Percentiles rank a stretch among this genome's conserved stretches.
Conservation (phyloP, 1,284 basidiomycete genomes). For the Sporisorium graminicola region DNA sequence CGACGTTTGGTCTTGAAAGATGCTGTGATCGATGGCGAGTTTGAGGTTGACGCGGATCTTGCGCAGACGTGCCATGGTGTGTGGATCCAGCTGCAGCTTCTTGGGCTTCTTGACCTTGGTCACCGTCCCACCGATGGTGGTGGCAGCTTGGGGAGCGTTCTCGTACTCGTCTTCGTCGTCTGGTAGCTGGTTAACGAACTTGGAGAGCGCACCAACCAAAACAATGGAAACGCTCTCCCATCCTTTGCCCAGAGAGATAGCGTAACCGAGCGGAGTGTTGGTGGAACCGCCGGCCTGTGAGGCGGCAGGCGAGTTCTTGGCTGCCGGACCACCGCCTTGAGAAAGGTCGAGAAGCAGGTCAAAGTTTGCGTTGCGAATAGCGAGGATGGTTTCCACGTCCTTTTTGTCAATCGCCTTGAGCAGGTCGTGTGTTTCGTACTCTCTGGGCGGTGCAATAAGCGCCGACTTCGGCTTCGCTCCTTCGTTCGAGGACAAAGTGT, state of each 20-base stretch:
- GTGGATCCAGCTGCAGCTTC: slow-evolving; percentile 52
- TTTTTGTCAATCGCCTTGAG: slow-evolving; percentile 66
- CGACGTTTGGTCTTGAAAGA: slow-evolving; percentile 58
- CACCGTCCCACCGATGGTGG: slow-evolving; percentile 7
- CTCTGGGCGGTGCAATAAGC: slow-evolving; percentile 10
- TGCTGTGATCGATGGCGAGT: slow-evolving; percentile 64
- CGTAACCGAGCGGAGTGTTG: slow-evolving; percentile 60
- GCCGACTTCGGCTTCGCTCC: slow-evolving; percentile 8
- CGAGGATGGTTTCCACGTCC: slow-evolving; percentile 63
- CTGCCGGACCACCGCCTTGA: slow-evolving; percentile 25
- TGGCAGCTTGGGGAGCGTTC: slow-evolving; percentile 1
- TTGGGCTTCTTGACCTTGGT: slow-evolving; percentile 40
- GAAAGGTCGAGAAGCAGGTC: slow-evolving; percentile 63
- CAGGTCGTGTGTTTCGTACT: slow-evolving; percentile 63
- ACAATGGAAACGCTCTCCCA: slow-evolving; percentile 61
- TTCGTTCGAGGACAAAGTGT: background rate
- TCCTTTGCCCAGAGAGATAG: slow-evolving; percentile 59
- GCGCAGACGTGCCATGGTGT: slow-evolving; percentile 53
- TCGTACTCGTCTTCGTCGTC: slow-evolving; percentile 57
- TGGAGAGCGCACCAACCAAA: slow-evolving; percentile 61
- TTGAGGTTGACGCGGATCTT: slow-evolving; percentile 66
- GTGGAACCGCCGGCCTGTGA: slow-evolving; percentile 40
- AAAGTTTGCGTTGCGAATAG: slow-evolving; percentile 64
- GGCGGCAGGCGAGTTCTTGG: slow-evolving; percentile 30
- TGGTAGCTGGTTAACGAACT: slow-evolving; percentile 66